phyloP scores from a whole-genome alignment of 768 basidiomycete species.

The Gymnopilus junonius region DNA sequence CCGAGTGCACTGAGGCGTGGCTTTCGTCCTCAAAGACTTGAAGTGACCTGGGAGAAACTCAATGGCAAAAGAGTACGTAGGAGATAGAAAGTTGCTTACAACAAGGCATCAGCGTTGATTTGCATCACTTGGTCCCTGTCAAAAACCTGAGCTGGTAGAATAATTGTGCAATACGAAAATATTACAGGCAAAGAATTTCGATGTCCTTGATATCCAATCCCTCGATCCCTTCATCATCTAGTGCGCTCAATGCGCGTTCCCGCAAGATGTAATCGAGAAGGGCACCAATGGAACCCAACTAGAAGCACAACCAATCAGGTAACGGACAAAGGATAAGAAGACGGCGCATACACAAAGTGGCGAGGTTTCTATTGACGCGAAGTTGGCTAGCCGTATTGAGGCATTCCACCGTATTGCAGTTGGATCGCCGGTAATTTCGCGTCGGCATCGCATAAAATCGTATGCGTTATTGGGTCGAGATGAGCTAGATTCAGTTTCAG shows the following conservation, averaged over 20 bases:
- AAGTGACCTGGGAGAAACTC: slow-evolving; percentile 61
- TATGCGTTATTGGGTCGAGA: slow-evolving; percentile 64
- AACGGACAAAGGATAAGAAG: not conserved
- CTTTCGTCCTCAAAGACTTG: slow-evolving; percentile 89
- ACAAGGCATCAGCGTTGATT: slow-evolving; percentile 87
- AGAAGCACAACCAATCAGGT: not conserved
- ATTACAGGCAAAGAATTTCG: slow-evolving; percentile 72
- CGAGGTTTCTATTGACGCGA: slow-evolving; percentile 70
- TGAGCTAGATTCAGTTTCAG: slow-evolving; percentile 39
- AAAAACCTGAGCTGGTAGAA: slow-evolving; percentile 11
- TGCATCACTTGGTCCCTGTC: slow-evolving; percentile 84
- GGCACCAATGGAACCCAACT: slow-evolving; percentile 87
- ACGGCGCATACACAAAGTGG: slow-evolving; percentile 72
- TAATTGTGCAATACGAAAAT: slow-evolving; percentile 5
- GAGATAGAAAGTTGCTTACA: slow-evolving; percentile 44
- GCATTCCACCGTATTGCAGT: slow-evolving; percentile 74
- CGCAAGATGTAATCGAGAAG: slow-evolving; percentile 78
- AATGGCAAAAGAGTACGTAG: not conserved
- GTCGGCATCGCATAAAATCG: slow-evolving; percentile 68
- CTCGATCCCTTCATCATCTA: slow-evolving; percentile 66
- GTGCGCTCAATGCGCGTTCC: slow-evolving; percentile 62
- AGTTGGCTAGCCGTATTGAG: slow-evolving; percentile 80
- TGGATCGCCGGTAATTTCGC: slow-evolving; percentile 56
- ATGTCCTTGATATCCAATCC: slow-evolving; percentile 73
- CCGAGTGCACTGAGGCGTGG: slow-evolving; percentile 85